Percentiles rank a stretch among this genome's conserved stretches.
phyloP scores from a whole-genome alignment of 192 early-diverging fungal genomes.

The Neocallimastix lanati region DNA sequence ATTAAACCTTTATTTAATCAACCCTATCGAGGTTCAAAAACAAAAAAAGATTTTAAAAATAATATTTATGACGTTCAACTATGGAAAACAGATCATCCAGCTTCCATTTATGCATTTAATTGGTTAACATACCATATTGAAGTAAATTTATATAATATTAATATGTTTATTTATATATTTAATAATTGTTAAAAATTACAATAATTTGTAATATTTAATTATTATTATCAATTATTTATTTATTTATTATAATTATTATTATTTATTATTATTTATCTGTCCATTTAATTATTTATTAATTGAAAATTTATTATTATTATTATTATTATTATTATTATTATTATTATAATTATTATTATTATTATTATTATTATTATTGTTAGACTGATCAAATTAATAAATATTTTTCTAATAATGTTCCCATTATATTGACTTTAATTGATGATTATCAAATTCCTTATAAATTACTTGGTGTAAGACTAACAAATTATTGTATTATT shows the following conservation, averaged over 20 bases:
- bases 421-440: neutral
- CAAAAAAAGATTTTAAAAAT: neutral
- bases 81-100: neutral
- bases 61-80: neutral
- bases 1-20: neutral
- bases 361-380: too few species aligned
- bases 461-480: neutral
- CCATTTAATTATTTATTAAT: too few species aligned
- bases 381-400: neutral
- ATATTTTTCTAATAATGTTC: neutral
- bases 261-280: too few species aligned
- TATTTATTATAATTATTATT: too few species aligned
- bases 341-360: too few species aligned
- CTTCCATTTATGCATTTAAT: neutral
- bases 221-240: too few species aligned
- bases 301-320: too few species aligned
- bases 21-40: neutral
- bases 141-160: neutral
- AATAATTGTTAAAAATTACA: too few species aligned
- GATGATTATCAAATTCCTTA: neutral
- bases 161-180: too few species aligned
- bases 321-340: too few species aligned
- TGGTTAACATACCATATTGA: neutral
- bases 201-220: too few species aligned
- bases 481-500: neutral